Evolutionary conservation across 805 yeast species (phyloP).

Genomic region (Kluyveromyces aestuarii): DNA sequence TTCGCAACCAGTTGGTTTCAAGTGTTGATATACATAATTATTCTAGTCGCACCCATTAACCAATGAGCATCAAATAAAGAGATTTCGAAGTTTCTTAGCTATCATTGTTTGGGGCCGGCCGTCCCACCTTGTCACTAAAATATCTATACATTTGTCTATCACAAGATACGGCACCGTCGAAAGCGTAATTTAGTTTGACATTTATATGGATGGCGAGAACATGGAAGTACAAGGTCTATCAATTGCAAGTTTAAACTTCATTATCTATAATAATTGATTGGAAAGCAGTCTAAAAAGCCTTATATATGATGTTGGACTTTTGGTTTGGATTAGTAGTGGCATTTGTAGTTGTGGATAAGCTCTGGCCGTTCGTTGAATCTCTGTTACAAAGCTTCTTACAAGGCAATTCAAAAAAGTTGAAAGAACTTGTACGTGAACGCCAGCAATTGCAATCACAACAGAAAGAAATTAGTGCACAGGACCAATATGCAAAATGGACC

Average conservation of each 20-base stretch:
- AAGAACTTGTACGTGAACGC: conserved; percentile 35
- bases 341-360: not conserved
- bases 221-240: not conserved
- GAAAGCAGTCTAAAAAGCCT: not conserved
- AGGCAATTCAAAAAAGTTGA: conserved; percentile 21
- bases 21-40: too few species aligned
- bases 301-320: not conserved
- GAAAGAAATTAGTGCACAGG: conserved; percentile 69
- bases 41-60: too few species aligned
- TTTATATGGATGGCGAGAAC: not conserved
- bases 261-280: not conserved
- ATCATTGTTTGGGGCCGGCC: too few species aligned
- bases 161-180: not conserved
- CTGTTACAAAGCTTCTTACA: not conserved
- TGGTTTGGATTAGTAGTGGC: not conserved
- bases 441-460: conserved; percentile 42
- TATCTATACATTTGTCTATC: not conserved
- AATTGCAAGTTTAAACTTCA: not conserved
- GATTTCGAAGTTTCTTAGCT: too few species aligned
- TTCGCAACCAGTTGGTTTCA: too few species aligned
- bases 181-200: not conserved
- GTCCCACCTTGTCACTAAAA: too few species aligned
- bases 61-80: too few species aligned
- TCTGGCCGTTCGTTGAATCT: conserved; percentile 2
- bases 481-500: conserved; percentile 94